Base-by-base conservation (phyloP, 257 asterid species). In the Apocynum venetum region DNA sequence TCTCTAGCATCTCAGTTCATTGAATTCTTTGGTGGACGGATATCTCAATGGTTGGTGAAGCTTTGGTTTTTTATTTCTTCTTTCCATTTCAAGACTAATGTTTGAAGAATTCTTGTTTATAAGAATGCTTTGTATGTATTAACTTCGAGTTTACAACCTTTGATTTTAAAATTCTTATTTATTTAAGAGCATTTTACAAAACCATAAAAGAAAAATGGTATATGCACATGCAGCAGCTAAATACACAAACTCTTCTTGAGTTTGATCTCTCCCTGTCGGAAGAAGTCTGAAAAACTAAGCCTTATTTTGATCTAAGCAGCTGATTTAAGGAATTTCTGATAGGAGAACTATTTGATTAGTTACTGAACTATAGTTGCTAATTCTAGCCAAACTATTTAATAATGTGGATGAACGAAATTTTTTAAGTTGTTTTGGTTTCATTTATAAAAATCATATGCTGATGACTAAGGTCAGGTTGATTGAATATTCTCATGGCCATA, bases 21-120 rank as follows among this genome's bases (percentile, higher is more conserved):
- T 78, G 98, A 96, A 79, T 96, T 91, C 90, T 96, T 82, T 74
- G 97, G 90, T 17, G 99, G 99, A 84, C 89, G 91, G 85, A 90
- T 91, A 72, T 79, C 92, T 81, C 97, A 93, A 76, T 96, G 99
- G 99, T 96, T 78, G 75, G 96, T 89, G 73, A 72, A 81, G 71
- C 76, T 76, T 40, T 67, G 77, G 57, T 72, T 55, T 73, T 49
- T 31, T 60, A 48, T 8, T 74, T 70, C 47, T 66, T 31, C 52
- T 38, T 46, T 71, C 3, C 73, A 66, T 60, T 72, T 38, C 17
- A 48, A 63, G 41, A 19, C 69, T 4, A 73, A 41, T 17, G 35
- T 67, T 11, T 43, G 17, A 43, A 68, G 35, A 40, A 14, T 65
- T 61, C 44, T 41, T 43, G 48, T 43, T 40, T 66, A 66, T 66